Evolutionary conservation across 306 rosid genomes (phyloP).

Genomic region (Oemleria cerasiformis): DNA sequence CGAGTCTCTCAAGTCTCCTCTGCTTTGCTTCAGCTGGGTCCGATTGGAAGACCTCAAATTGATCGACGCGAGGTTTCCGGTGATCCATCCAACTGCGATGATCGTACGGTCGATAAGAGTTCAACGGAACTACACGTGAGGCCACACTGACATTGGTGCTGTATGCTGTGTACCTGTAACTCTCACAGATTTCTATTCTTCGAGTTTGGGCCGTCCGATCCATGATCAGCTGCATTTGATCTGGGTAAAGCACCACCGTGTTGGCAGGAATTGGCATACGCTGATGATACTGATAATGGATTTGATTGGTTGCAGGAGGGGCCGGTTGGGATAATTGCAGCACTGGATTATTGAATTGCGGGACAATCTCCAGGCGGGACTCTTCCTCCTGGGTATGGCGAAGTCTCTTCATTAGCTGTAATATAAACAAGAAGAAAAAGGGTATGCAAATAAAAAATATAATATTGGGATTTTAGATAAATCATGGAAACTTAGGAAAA

Average conservation of each 20-base stretch:
- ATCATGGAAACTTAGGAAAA: not conserved
- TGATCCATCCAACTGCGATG: too few relatives aligned
- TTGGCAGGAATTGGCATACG: not conserved
- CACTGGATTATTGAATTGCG: not conserved
- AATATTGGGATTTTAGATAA: not conserved
- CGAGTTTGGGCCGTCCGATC: constrained; percentile 25
- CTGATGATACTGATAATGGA: not conserved
- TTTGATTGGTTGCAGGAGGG: not conserved
- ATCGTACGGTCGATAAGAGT: constrained; percentile 29
- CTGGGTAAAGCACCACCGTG: not conserved
- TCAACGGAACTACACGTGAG: constrained; percentile 23
- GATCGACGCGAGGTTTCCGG: too few relatives aligned
- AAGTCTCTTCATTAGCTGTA: constrained; percentile 28
- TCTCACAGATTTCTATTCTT: constrained; percentile 11
- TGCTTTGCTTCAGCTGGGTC: constrained; percentile 44
- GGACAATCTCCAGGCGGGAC: constrained; percentile 1
- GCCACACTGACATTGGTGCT: not conserved
- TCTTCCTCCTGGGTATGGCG: constrained; percentile 13
- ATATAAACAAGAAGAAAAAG: constrained; percentile 3
- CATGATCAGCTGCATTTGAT: not conserved
- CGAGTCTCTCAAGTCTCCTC: constrained; percentile 48
- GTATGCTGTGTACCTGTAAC: not conserved
- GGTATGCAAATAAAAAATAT: not conserved
- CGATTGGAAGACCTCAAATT: too few relatives aligned
- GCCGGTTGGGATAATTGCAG: not conserved